phyloP scores from a whole-genome alignment of 345 rosid species.

The Camelina neglecta region DNA sequence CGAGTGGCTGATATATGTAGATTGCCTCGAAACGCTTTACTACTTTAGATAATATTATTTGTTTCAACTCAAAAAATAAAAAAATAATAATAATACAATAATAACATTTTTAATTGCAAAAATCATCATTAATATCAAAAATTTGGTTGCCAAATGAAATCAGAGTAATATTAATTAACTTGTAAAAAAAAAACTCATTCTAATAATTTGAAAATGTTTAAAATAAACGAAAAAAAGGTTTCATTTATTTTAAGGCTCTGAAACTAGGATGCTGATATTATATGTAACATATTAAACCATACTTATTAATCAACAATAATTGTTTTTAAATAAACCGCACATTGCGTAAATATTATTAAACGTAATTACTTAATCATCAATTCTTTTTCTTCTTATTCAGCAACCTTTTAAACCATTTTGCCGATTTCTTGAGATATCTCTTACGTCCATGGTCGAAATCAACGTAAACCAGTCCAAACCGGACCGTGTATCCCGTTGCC shows the following conservation, averaged over 20 bases:
- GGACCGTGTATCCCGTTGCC: neutral
- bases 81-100: neutral
- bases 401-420: neutral
- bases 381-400: neutral
- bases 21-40: slow-evolving; percentile 21
- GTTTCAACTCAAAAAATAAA: neutral
- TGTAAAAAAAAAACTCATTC: too few relatives aligned
- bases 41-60: slow-evolving; percentile 31
- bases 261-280: too few relatives aligned
- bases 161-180: too few relatives aligned
- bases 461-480: slow-evolving; percentile 2
- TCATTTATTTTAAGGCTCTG: too few relatives aligned
- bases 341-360: neutral
- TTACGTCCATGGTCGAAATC: slow-evolving; percentile 1
- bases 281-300: too few relatives aligned
- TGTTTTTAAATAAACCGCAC: neutral
- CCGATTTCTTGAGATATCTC: slow-evolving; percentile 9
- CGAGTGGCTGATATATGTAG: slow-evolving; percentile 22
- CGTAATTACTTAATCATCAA: neutral
- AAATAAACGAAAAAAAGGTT: too few relatives aligned
- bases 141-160: neutral
- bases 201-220: too few relatives aligned
- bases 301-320: neutral
- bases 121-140: neutral
- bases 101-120: too few relatives aligned